These are phyloP conservation scores for Rhynchospora breviuscula DNA, from an alignment of 176 grass and related monocot genomes.

Conservation along the genomic window DNA sequence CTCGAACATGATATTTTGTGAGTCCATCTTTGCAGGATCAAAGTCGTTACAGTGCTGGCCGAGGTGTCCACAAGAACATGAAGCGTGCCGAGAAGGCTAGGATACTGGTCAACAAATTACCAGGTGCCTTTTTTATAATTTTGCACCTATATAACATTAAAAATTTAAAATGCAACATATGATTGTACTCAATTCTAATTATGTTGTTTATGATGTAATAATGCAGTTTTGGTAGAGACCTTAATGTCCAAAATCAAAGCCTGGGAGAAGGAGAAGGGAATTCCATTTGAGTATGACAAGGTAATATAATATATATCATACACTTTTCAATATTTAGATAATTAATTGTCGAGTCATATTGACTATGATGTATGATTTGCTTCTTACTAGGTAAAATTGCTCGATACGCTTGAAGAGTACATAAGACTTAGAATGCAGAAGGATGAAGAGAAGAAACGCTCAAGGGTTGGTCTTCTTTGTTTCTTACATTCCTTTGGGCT, in stretches of 20 bases:
- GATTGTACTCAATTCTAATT: neutral
- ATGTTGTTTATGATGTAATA: constrained; percentile 23
- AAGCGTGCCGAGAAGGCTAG: constrained; percentile 94
- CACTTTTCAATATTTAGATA: neutral
- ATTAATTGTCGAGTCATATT: neutral
- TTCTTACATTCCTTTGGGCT: neutral
- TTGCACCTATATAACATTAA: neutral
- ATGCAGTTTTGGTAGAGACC: constrained; percentile 71
- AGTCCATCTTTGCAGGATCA: constrained; percentile 52
- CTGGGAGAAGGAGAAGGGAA: constrained; percentile 76
- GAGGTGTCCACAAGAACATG: constrained; percentile 92
- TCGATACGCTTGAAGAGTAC: constrained; percentile 72
- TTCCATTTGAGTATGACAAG: constrained; percentile 76
- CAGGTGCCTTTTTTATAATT: constrained; percentile 39
- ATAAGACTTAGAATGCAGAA: constrained; percentile 45
- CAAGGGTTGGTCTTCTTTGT: constrained; percentile 41
- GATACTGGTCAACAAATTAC: constrained; percentile 69
- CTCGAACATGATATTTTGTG: neutral
- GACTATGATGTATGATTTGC: neutral
- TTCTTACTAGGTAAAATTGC: constrained; percentile 41
- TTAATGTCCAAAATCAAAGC: constrained; percentile 57
- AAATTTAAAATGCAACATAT: neutral
- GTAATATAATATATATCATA: constrained; percentile 13
- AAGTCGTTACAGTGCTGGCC: constrained; percentile 74
- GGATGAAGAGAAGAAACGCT: constrained; percentile 65